Base-by-base conservation (phyloP, 2,329 filamentous ascomycete species). In the Spiromastix sp. region DNA sequence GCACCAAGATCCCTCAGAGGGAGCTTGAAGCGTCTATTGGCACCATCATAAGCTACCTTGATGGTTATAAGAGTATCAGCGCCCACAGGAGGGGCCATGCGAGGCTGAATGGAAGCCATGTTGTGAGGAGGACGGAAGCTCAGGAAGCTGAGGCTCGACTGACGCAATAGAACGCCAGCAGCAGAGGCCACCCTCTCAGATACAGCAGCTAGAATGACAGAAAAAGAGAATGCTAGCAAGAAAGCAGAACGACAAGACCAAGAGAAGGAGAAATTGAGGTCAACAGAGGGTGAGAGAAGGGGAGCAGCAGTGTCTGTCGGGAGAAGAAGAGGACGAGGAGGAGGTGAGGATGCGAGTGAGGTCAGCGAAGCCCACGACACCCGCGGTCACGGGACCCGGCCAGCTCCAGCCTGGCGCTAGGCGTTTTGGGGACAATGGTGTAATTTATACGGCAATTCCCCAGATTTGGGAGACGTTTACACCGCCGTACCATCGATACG, bases 21-120 rank as follows among this genome's bases (percentile, higher is more conserved):
- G 45, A 96, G 72, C 72, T 93, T 95, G 67, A 93, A 83, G 50
- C 86, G 82, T 52, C 82, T 79, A 51, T 79, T 81, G 51, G 64
- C 67, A 40, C 84, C 84, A 54, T 86, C 77, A 53, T 81, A 77
- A 52, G 76, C 74, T 54, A 93, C 72, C 69, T 96, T 96, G 65
- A 95, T 68, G 46, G 81, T 85, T 61, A 96, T 82, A 45, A 75
- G 67, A 34, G 82, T 85, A 43, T 86, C 81, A 37, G 76, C 72
- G 34, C 64, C 68, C 38, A 74, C 67, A 26, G 67, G 60, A 38
- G 62, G 53, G 42, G 60, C n/a, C 59, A 37, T 52, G 38, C 46
- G 63, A 54, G 40, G 61, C 56, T 54, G 64, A 60, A 49, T 43
- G 39, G 48, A 42, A 34, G 60, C 57, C 59, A 66, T 64, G 51